Evolutionary conservation across 495 filamentous ascomycete species (phyloP).

Genomic region (Tirmania nivea): DNA sequence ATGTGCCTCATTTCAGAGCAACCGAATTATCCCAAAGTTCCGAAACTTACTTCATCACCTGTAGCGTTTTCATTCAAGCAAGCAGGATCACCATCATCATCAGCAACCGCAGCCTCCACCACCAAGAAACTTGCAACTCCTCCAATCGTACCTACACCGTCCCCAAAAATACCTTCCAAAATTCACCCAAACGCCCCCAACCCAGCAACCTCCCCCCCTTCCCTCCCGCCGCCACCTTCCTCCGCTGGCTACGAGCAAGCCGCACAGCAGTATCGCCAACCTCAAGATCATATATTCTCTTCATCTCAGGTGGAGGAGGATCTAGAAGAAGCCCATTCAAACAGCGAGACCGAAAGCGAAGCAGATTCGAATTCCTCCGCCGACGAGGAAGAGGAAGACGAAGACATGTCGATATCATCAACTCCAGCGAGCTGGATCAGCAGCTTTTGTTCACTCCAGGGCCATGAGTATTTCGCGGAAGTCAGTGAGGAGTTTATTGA

Average conservation of each 20-base stretch:
- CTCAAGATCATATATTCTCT: not conserved
- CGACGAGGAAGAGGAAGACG: not conserved
- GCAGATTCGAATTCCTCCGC: not conserved
- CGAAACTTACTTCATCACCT: not conserved
- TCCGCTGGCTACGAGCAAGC: not conserved
- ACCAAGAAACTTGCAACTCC: too few relatives aligned
- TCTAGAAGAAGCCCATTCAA: not conserved
- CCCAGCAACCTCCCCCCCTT: not conserved
- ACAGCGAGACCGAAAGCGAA: not conserved
- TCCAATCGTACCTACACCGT: not conserved
- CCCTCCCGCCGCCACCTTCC: not conserved
- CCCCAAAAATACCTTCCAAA: not conserved
- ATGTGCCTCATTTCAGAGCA: not conserved
- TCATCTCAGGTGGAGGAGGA: not conserved
- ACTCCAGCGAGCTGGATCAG: conserved; percentile 91
- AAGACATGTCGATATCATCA: conserved; percentile 41
- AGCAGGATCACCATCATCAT: too few relatives aligned
- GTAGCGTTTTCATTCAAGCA: not conserved
- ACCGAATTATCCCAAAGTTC: not conserved
- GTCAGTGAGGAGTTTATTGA: conserved; percentile 98
- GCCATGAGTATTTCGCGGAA: conserved; percentile 97
- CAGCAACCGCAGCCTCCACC: too few relatives aligned
- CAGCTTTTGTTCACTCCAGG: conserved; percentile 82
- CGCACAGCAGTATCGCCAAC: not conserved
- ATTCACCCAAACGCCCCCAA: not conserved